Conservation (phyloP, 805 yeast genomes). For the Clavispora santaluciae region DNA sequence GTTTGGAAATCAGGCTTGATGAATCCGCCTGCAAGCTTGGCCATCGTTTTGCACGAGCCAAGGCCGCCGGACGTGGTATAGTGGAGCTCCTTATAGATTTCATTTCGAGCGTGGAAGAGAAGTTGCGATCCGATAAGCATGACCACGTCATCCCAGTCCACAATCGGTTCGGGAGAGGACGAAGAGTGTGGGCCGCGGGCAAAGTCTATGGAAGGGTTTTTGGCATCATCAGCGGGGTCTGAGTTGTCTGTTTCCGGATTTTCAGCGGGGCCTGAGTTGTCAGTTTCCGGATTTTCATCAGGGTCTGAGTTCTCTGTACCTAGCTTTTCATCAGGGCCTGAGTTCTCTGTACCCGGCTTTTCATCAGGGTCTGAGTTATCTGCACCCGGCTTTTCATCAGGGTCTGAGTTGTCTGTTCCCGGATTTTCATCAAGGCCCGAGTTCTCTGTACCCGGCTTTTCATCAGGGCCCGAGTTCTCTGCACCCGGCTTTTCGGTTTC, state of each 20-base stretch:
- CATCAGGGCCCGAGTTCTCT: no score
- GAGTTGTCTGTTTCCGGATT: background rate
- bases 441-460: background rate
- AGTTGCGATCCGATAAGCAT: slow-evolving; percentile 62
- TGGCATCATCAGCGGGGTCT: background rate
- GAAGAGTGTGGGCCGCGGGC: no score
- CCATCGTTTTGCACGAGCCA: slow-evolving; percentile 67
- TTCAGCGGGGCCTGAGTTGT: no score
- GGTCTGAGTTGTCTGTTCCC: no score
- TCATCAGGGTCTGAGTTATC: background rate
- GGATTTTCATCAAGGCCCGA: background rate
- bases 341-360: no score
- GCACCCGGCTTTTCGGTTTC: no score
- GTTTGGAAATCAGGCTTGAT: slow-evolving; percentile 88
- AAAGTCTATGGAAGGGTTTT: no score
- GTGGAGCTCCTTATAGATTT: slow-evolving; percentile 51
- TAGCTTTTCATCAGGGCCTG: no score
- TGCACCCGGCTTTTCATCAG: background rate
- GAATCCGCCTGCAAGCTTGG: slow-evolving; percentile 83
- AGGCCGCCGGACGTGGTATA: slow-evolving; percentile 92
- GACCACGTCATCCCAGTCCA: slow-evolving; percentile 76
- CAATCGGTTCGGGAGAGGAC: background rate
- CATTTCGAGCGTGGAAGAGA: slow-evolving; percentile 48
- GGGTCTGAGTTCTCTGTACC: background rate
- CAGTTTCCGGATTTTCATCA: background rate